Evolutionary conservation across 2,329 filamentous ascomycete species (phyloP).

Genomic region (Xylariaceae sp.): DNA sequence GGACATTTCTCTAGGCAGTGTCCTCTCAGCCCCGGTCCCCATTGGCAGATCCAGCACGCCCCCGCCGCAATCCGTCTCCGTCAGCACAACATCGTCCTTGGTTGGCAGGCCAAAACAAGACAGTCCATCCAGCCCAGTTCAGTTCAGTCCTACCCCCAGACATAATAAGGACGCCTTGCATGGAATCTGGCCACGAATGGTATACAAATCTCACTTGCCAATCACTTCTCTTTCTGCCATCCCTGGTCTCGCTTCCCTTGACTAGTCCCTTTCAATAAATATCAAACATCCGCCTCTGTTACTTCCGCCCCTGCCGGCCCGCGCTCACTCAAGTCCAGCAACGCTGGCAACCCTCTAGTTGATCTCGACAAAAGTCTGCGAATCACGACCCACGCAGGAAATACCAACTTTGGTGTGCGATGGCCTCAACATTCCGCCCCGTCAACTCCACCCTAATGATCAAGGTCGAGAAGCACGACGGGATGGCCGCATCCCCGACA

Average conservation of each 20-base stretch:
- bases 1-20: slow-evolving; percentile 16
- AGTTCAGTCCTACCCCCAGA: slow-evolving; percentile 1
- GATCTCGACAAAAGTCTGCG: background rate
- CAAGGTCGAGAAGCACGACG: slow-evolving; percentile 28
- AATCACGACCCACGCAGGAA: background rate
- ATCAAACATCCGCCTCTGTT: slow-evolving; percentile 16
- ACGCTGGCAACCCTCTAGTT: background rate
- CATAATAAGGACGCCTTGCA: slow-evolving; percentile 12
- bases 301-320: slow-evolving; percentile 6
- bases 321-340: background rate
- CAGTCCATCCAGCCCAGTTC: slow-evolving; percentile 1
- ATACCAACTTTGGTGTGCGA: slow-evolving; percentile 19
- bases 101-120: background rate
- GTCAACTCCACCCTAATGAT: slow-evolving; percentile 40
- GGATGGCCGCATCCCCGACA: slow-evolving; percentile 27
- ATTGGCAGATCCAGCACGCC: slow-evolving; percentile 3
- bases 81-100: slow-evolving; percentile 10
- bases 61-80: slow-evolving; percentile 22
- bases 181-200: slow-evolving; percentile 25
- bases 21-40: slow-evolving; percentile 4
- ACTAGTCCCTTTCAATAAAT: slow-evolving; percentile 7
- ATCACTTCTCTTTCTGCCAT: slow-evolving; percentile 7
- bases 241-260: slow-evolving; percentile 6
- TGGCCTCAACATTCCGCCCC: slow-evolving; percentile 46
- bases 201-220: slow-evolving; percentile 16